phyloP scores from a whole-genome alignment of 768 basidiomycete genomes.

The Agaricus sinodeliciosus region DNA sequence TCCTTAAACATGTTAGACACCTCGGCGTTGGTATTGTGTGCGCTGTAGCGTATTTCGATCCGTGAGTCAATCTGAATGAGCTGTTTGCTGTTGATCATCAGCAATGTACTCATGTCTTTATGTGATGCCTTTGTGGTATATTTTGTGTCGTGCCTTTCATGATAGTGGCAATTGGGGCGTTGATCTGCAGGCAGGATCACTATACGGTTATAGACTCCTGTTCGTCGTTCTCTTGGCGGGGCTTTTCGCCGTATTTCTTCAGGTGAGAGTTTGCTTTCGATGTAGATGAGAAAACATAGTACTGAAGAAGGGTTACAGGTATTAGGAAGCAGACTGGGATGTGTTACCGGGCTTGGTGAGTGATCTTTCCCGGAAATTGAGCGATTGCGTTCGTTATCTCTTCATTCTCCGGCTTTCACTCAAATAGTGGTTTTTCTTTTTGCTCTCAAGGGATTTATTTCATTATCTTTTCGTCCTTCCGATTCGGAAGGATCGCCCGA shows the following conservation, averaged over 20 bases:
- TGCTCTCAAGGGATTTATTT: no score
- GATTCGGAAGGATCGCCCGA: background rate
- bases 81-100: slow-evolving; percentile 4
- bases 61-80: slow-evolving; percentile 40
- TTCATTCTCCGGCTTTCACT: background rate
- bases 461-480: no score
- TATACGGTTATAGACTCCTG: slow-evolving; percentile 80
- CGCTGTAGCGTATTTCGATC: slow-evolving; percentile 85
- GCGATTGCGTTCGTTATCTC: background rate
- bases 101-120: slow-evolving; percentile 2
- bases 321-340: slow-evolving; percentile 74
- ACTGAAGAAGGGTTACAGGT: slow-evolving; percentile 34
- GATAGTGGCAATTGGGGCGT: slow-evolving; percentile 83
- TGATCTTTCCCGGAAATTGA: slow-evolving; percentile 8
- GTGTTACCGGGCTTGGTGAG: slow-evolving; percentile 74
- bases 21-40: slow-evolving; percentile 83
- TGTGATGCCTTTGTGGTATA: background rate
- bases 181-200: slow-evolving; percentile 80
- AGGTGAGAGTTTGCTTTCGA: slow-evolving; percentile 35
- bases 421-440: background rate
- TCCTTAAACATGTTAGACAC: slow-evolving; percentile 53
- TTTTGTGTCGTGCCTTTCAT: no score
- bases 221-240: slow-evolving; percentile 84
- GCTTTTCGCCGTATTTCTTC: slow-evolving; percentile 75
- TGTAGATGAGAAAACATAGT: background rate